Percentiles rank a stretch among this genome's conserved stretches.
These are phyloP conservation scores for Hyphopichia burtonii DNA, from an alignment of 1,139 yeast genomes.

Conservation along the genomic window DNA sequence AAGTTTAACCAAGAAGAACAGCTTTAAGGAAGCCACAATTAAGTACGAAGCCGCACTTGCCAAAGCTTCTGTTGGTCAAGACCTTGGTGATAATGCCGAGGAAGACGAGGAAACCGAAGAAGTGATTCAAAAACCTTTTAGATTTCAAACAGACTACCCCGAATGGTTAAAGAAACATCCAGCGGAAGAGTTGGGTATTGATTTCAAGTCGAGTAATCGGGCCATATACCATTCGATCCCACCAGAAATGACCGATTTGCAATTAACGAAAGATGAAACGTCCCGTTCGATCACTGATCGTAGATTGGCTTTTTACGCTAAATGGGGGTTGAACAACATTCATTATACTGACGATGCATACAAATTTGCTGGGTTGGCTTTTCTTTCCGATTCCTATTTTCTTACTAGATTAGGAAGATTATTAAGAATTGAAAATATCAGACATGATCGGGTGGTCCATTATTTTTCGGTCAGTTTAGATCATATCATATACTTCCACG, in stretches of 20 bases:
- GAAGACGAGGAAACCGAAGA: conserved; percentile 24
- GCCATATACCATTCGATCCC: conserved; percentile 39
- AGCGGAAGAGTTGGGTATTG: conserved; percentile 16
- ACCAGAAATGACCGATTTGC: conserved; percentile 30
- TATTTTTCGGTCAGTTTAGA: conserved; percentile 60
- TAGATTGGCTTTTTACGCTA: conserved; percentile 41
- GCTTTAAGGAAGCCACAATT: conserved; percentile 18
- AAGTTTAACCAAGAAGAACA: conserved; percentile 45
- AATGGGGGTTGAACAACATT: conserved; percentile 33
- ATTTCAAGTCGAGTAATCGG: conserved; percentile 15
- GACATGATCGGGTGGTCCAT: conserved; percentile 25
- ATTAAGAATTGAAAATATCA: conserved; percentile 21
- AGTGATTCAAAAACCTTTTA: conserved; percentile 29
- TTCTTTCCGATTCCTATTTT: conserved; percentile 60
- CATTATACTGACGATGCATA: conserved; percentile 21
- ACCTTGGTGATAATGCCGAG: conserved; percentile 11
- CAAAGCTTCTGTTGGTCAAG: conserved; percentile 15
- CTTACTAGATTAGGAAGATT: conserved; percentile 42
- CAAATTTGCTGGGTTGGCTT: conserved; percentile 62
- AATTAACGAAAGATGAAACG: conserved; percentile 26
- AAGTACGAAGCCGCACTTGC: conserved; percentile 25
- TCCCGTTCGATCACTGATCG: conserved; percentile 31
- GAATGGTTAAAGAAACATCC: conserved; percentile 21
- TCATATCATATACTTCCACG: conserved; percentile 69
- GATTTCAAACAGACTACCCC: conserved; percentile 39